Base-by-base conservation (phyloP, 164 flowering plant genomes). In the Tetracentron sinense region DNA sequence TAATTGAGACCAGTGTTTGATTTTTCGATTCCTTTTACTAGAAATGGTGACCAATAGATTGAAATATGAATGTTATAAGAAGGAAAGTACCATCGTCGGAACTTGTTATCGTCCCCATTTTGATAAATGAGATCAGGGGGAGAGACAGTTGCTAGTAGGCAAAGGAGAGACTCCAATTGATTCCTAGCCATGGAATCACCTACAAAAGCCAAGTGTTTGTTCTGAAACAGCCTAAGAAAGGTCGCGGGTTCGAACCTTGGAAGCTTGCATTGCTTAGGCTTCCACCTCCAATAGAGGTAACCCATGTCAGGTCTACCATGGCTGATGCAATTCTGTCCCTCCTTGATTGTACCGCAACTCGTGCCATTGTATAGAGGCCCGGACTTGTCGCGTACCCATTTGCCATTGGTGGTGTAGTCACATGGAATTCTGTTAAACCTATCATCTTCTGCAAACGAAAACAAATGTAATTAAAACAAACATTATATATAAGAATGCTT, bases 321-420 rank as follows among this genome's bases (percentile, higher is more conserved):
- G 48, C 23, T 60, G 51, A 79, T 74, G 19, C 88, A 83, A 23
- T 83, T 79, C 62, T 83, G 95, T 12, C 92, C 95, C 0, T 84
- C 85, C 33, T 86, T 88, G 68, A 94, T 94, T n/a, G 92, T 85
- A 14, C 72, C 69, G 69, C 99, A 94, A 31, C 72, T 79, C 7
- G 92, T 74, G 17, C 83, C 93, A 62, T 86, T 91, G 77, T 94
- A 94, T 21, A 77, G 68, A 25, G 93, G 97, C 1, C 84, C 93
- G 47, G 42, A 44, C 52, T 65, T 66, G 76, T 82, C 85, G 8
- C 0, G 73, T 3, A 88, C 89, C 97, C 96, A 94, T 74, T 67
- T 72, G 17, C 98, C 97, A 56, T 70, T 67, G 14, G 25, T n/a
- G n/a, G 77, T 68, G 77, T 80, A 83, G 65, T 92, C 88, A 60